A percentile compares a stretch with the other conserved stretches of the same genome.
Evolutionary conservation across 345 rosid genomes (phyloP).

Genomic region (Brassica incana): DNA sequence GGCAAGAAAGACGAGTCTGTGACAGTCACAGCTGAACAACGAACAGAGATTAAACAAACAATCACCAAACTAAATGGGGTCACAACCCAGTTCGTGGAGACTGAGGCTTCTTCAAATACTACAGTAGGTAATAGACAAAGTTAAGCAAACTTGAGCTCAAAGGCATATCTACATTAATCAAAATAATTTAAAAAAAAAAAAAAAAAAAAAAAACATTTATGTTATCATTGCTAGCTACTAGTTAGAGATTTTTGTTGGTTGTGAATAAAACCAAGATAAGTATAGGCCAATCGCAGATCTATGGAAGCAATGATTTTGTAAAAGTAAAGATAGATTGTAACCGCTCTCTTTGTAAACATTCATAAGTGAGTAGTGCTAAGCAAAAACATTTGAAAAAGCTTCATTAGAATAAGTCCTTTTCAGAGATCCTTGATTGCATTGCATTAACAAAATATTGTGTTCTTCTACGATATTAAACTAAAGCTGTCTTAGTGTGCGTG

Average conservation of each 20-base stretch:
- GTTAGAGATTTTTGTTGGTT: not conserved
- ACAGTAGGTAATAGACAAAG: not conserved
- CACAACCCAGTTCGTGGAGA: conserved; percentile 32
- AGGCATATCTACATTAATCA: not conserved
- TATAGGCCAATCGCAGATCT: not conserved
- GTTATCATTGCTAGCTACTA: conserved; percentile 5
- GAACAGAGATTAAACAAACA: conserved; percentile 18
- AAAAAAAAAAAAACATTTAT: not conserved
- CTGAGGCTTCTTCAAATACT: conserved; percentile 13
- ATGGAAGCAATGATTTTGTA: not conserved
- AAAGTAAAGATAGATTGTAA: not conserved
- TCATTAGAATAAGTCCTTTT: no score
- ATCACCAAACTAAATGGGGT: conserved; percentile 34
- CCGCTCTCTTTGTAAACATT: not conserved
- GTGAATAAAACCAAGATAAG: conserved; percentile 13
- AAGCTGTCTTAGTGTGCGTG: not conserved
- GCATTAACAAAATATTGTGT: no score
- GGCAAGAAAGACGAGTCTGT: conserved; percentile 9
- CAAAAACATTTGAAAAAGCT: not conserved
- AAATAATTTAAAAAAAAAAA: not conserved
- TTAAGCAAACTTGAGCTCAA: not conserved
- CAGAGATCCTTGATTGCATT: no score
- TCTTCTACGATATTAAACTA: no score
- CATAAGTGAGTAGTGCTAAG: not conserved
- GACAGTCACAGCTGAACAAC: conserved; percentile 13